Percentiles rank a stretch among this genome's conserved stretches.
phyloP scores from a whole-genome alignment of 805 yeast genomes.

The Pichia sporocuriosa region DNA sequence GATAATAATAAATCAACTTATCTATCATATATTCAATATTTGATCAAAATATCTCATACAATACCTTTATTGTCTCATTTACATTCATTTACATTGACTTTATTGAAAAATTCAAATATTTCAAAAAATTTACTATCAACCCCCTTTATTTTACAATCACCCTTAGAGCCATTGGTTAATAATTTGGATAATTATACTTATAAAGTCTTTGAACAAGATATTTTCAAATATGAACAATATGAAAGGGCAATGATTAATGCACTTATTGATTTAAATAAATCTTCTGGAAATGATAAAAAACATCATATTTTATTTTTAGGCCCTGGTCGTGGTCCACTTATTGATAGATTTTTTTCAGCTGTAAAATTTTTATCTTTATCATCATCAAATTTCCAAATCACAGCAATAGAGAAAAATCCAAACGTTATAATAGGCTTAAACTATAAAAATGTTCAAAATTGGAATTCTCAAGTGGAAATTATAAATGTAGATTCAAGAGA shows the following conservation, averaged over 20 bases:
- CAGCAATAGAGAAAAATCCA: constrained; percentile 69
- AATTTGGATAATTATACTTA: constrained; percentile 57
- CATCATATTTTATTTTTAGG: constrained; percentile 57
- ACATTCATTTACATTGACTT: constrained; percentile 23
- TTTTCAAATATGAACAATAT: constrained; percentile 61
- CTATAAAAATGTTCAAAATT: constrained; percentile 41
- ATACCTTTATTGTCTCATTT: constrained; percentile 25
- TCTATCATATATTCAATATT: constrained; percentile 26
- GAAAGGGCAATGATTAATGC: constrained; percentile 57
- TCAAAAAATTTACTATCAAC: constrained; percentile 12
- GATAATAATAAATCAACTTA: constrained; percentile 18
- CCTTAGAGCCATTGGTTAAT: constrained; percentile 65
- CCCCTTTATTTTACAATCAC: constrained; percentile 32
- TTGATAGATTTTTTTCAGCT: constrained; percentile 45
- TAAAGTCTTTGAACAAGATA: constrained; percentile 64
- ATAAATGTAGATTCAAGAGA: constrained; percentile 53
- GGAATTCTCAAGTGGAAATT: constrained; percentile 49
- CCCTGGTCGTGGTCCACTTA: constrained; percentile 83
- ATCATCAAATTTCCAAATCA: constrained; percentile 27
- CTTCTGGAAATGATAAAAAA: neutral
- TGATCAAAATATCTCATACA: constrained; percentile 15
- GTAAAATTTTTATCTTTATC: constrained; percentile 28
- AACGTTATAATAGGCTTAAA: constrained; percentile 48
- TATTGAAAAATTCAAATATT: constrained; percentile 14
- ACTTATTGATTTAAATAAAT: constrained; percentile 30